Percentiles rank a stretch among this genome's conserved stretches.
Evolutionary conservation across 441 rosid genomes (phyloP).

Genomic region (Francoa sonchifolia): DNA sequence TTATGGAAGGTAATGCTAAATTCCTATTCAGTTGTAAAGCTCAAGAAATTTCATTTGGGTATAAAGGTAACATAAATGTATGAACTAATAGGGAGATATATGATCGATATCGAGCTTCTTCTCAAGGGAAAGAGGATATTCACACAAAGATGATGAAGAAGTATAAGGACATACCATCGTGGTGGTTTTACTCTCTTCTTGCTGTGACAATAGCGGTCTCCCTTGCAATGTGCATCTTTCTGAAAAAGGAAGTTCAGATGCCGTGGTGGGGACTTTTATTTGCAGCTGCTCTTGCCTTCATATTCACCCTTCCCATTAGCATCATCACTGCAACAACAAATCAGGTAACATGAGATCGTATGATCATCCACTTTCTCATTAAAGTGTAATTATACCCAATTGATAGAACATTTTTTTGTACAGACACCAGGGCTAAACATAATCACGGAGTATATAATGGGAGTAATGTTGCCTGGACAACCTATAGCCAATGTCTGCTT

Average conservation of each 20-base stretch:
- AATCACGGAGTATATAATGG: constrained; percentile 51
- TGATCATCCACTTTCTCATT: no score
- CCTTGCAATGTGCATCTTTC: constrained; percentile 42
- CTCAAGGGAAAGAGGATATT: constrained; percentile 55
- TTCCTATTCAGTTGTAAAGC: neutral
- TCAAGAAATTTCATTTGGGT: neutral
- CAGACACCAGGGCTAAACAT: constrained; percentile 49
- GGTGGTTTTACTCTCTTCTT: constrained; percentile 72
- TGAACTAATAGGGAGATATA: constrained; percentile 45
- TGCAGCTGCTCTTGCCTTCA: constrained; percentile 58
- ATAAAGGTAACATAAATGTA: neutral
- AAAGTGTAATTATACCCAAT: no score
- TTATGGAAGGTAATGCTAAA: constrained; percentile 55
- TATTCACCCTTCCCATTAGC: constrained; percentile 78
- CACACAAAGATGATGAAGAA: constrained; percentile 69
- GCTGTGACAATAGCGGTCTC: constrained; percentile 31
- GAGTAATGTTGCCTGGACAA: constrained; percentile 40
- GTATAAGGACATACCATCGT: constrained; percentile 75
- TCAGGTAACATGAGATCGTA: no score
- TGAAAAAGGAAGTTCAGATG: constrained; percentile 66
- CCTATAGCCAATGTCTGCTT: constrained; percentile 57
- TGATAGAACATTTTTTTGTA: neutral
- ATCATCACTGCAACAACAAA: constrained; percentile 81
- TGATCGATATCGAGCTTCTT: constrained; percentile 46
- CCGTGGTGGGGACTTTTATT: constrained; percentile 89